A percentile compares a stretch with the other conserved stretches of the same genome.
Conservation (phyloP, 2,329 filamentous ascomycete species). For the Fusarium annulatum region DNA sequence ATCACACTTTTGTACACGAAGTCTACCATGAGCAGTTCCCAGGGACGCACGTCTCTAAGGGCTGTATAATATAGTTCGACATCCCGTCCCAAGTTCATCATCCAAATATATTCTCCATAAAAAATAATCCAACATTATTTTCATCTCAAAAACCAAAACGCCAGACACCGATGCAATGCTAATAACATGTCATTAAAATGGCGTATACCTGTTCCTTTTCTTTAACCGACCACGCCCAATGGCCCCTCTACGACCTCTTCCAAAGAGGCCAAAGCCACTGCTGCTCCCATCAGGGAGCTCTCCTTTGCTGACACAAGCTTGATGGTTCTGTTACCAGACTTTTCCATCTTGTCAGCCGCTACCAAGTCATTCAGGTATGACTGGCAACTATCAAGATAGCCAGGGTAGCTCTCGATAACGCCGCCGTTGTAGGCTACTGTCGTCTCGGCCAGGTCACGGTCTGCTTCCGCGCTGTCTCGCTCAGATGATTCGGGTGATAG, state of each 20-base stretch:
- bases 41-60: not conserved
- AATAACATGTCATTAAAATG: slow-evolving; percentile 9
- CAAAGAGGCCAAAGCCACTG: slow-evolving; percentile 71
- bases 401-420: slow-evolving; percentile 82
- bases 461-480: slow-evolving; percentile 62
- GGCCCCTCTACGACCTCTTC: slow-evolving; percentile 38
- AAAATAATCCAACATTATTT: not conserved
- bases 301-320: slow-evolving; percentile 76
- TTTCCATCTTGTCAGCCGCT: slow-evolving; percentile 38
- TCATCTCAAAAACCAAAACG: slow-evolving; percentile 13
- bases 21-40: not conserved
- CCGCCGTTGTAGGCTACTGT: slow-evolving; percentile 83
- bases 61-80: not conserved
- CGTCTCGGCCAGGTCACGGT: slow-evolving; percentile 60
- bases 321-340: slow-evolving; percentile 58
- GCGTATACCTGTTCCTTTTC: not conserved
- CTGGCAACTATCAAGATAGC: slow-evolving; percentile 72
- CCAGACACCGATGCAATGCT: slow-evolving; percentile 26
- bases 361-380: slow-evolving; percentile 70
- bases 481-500: slow-evolving; percentile 48
- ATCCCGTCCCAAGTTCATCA: not conserved
- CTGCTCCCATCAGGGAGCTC: slow-evolving; percentile 80
- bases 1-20: not conserved
- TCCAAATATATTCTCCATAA: not conserved
- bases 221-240: slow-evolving; percentile 30